phyloP scores from a whole-genome alignment of 192 early-diverging fungal genomes.

The Chytriomyces sp. region DNA sequence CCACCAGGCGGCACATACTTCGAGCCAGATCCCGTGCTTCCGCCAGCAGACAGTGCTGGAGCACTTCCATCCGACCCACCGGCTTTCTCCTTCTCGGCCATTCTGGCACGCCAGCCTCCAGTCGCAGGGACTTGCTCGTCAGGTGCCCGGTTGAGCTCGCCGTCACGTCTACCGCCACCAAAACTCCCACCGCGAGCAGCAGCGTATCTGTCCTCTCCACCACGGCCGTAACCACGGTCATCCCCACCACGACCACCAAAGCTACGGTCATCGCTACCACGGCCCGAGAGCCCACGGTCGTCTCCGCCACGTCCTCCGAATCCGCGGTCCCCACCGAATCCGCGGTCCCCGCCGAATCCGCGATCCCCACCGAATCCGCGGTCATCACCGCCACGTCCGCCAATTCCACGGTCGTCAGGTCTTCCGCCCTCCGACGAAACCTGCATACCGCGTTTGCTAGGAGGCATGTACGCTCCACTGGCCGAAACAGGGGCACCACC shows the following conservation, averaged over 20 bases:
- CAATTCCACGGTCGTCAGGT: background rate
- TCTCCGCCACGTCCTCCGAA: background rate
- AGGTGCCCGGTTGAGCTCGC: background rate
- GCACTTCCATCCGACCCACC: background rate
- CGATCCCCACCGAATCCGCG: background rate
- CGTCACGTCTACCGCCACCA: conserved; percentile 1
- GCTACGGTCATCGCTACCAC: background rate
- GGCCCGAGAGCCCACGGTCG: too few relatives aligned
- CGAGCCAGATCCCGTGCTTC: background rate
- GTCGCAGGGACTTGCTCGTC: background rate
- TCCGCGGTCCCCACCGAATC: background rate
- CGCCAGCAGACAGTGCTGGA: too few relatives aligned
- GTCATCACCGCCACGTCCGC: background rate
- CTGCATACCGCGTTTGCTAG: conserved; percentile 12
- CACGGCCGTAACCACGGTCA: background rate
- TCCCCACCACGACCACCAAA: background rate
- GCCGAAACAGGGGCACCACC: background rate
- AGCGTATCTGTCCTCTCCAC: conserved; percentile 10
- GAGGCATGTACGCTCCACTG: conserved; percentile 31
- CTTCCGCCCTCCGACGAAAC: background rate
- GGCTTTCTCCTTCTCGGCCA: background rate
- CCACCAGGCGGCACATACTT: background rate
- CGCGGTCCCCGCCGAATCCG: background rate
- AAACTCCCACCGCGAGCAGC: background rate
- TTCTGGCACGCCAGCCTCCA: background rate